Conservation (phyloP, 1,284 basidiomycete genomes). For the Schizophyllum amplum region DNA sequence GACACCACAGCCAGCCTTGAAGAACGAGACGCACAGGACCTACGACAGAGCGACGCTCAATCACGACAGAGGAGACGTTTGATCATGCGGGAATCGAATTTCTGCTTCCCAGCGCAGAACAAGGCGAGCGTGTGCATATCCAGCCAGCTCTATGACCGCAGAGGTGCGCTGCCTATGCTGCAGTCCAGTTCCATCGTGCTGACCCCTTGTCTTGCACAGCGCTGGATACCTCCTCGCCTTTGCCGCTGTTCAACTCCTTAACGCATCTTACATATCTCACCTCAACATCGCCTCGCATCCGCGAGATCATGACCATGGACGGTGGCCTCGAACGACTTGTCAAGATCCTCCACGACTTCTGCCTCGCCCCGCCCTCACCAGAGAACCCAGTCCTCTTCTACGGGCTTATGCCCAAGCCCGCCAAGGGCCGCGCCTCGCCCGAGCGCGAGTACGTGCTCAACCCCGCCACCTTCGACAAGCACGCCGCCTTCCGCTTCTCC, state of each 20-base stretch:
- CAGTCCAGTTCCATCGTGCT: not conserved
- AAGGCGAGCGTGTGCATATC: conserved; percentile 94
- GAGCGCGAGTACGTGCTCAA: conserved; percentile 53
- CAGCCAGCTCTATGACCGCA: conserved; percentile 89
- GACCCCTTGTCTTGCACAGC: conserved; percentile 50
- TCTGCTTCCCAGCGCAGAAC: conserved; percentile 92
- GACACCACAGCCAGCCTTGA: no score
- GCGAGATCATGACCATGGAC: conserved; percentile 97
- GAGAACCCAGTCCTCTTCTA: conserved; percentile 68
- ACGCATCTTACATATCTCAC: conserved; percentile 97
- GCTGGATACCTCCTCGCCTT: conserved; percentile 84
- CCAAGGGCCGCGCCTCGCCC: conserved; percentile 30
- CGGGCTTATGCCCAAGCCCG: conserved; percentile 43
- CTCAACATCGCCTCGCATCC: conserved; percentile 93
- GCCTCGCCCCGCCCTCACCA: conserved; percentile 66
- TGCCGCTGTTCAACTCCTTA: conserved; percentile 95
- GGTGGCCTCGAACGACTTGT: conserved; percentile 95
- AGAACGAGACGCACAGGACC: no score
- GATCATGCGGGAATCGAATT: conserved; percentile 95
- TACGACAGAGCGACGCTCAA: no score
- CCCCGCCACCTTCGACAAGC: conserved; percentile 68
- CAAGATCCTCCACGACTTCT: conserved; percentile 85
- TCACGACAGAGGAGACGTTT: no score
- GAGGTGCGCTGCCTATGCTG: conserved; percentile 55
- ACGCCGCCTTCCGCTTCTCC: conserved; percentile 79